Conservation (phyloP, 805 yeast genomes). For the Schizosaccharomyces pombe region DNA sequence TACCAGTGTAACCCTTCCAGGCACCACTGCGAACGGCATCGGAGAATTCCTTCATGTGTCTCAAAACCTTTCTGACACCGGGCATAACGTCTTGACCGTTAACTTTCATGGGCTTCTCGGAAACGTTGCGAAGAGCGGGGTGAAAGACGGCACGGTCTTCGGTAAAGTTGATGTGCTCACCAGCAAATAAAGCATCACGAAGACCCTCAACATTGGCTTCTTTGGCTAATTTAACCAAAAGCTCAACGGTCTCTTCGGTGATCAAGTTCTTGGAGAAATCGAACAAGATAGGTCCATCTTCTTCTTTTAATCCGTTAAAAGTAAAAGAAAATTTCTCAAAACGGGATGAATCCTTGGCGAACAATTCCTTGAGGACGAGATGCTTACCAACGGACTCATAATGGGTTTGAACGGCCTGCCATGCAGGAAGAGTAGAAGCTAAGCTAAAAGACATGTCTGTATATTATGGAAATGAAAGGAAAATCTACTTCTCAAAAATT, state of each 20-base stretch:
- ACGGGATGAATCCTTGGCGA: conserved; percentile 49
- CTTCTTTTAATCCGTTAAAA: conserved; percentile 42
- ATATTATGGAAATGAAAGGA: too few species aligned
- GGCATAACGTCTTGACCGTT: conserved; percentile 78
- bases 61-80: conserved; percentile 74
- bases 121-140: conserved; percentile 85
- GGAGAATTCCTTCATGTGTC: conserved; percentile 92
- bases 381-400: conserved; percentile 44
- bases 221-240: conserved; percentile 57
- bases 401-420: conserved; percentile 51
- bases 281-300: conserved; percentile 69
- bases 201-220: conserved; percentile 72
- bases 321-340: conserved; percentile 54
- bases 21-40: conserved; percentile 72
- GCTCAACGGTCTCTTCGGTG: conserved; percentile 52
- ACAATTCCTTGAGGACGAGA: conserved; percentile 56
- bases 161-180: conserved; percentile 83
- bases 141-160: conserved; percentile 95
- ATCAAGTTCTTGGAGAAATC: conserved; percentile 90
- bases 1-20: conserved; percentile 95
- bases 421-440: conserved; percentile 57
- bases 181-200: conserved; percentile 78
- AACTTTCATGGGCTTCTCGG: conserved; percentile 60
- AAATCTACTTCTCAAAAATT: too few species aligned
- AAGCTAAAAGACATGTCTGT: conserved; percentile 30